These are phyloP conservation scores for Iberis pinnata DNA, from an alignment of 345 rosid species.

Conservation along the genomic window DNA sequence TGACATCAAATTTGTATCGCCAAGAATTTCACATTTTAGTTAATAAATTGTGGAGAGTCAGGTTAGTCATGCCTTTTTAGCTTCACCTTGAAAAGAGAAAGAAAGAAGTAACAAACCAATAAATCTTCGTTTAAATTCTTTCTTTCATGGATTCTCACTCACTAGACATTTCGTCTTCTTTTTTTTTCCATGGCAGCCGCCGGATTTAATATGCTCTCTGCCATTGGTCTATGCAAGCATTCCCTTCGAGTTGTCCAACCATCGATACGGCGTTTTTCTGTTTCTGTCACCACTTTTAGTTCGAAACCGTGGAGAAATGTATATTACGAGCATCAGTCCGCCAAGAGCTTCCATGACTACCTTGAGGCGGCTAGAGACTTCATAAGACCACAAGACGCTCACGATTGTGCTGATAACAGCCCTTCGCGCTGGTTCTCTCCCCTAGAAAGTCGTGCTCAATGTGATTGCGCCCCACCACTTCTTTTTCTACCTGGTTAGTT, in stretches of 20 bases:
- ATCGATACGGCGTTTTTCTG: too few relatives aligned
- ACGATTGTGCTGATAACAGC: too few relatives aligned
- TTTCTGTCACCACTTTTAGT: constrained; percentile 12
- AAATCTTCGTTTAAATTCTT: background rate
- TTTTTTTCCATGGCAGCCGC: constrained; percentile 22
- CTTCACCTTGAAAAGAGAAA: constrained; percentile 8
- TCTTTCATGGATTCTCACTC: background rate
- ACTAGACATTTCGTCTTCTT: too few relatives aligned
- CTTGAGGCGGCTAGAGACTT: constrained; percentile 43
- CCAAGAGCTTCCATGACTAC: constrained; percentile 38
- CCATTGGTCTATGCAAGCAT: constrained; percentile 12
- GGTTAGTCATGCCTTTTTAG: background rate
- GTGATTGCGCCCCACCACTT: constrained; percentile 54
- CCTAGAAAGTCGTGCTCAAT: constrained; percentile 41
- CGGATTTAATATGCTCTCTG: constrained; percentile 14
- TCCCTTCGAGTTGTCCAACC: too few relatives aligned
- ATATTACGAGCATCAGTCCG: constrained; percentile 18
- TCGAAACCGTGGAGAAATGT: too few relatives aligned
- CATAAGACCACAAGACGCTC: constrained; percentile 41
- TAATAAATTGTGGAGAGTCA: background rate
- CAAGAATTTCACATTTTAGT: background rate
- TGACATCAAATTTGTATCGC: constrained; percentile 10
- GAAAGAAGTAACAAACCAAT: constrained; percentile 1
- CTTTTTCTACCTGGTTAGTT: constrained; percentile 61
- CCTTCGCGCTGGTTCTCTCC: constrained; percentile 80